phyloP scores from a whole-genome alignment of 441 rosid species.

The Biscutella laevigata region DNA sequence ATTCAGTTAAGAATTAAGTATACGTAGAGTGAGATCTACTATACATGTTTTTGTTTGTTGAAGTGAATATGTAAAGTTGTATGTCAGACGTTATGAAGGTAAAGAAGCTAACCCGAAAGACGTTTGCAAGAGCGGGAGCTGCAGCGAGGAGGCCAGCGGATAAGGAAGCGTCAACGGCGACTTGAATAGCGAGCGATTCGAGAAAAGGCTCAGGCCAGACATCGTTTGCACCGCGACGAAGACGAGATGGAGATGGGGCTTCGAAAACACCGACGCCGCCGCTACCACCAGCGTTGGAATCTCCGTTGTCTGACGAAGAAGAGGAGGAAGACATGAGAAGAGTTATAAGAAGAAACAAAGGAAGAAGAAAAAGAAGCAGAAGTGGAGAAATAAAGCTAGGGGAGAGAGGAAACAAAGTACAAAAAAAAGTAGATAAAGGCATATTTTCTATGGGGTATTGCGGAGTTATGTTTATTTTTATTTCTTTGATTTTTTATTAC shows the following conservation, averaged over 20 bases:
- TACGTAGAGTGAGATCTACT: constrained; percentile 5
- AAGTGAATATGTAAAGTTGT: neutral
- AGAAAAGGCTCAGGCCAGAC: constrained; percentile 91
- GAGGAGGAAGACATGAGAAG: constrained; percentile 38
- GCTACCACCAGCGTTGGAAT: constrained; percentile 14
- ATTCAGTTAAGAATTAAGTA: neutral
- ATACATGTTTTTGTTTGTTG: neutral
- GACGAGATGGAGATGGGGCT: constrained; percentile 61
- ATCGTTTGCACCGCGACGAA: constrained; percentile 46
- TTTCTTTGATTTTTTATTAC: neutral
- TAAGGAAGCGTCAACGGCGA: constrained; percentile 57
- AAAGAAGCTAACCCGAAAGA: constrained; percentile 50
- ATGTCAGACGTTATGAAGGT: constrained; percentile 1
- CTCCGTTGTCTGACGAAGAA: constrained; percentile 32
- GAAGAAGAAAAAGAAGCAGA: constrained; percentile 8
- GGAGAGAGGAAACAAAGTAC: constrained; percentile 41
- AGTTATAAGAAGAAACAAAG: constrained; percentile 5
- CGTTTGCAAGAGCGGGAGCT: constrained; percentile 63
- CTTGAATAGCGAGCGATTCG: constrained; percentile 72
- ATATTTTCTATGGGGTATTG: constrained; percentile 26
- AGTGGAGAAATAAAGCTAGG: constrained; percentile 24
- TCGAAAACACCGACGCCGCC: constrained; percentile 36
- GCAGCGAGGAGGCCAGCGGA: constrained; percentile 57
- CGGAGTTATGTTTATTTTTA: constrained; percentile 3
- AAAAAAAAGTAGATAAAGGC: constrained; percentile 70